A percentile compares a stretch with the other conserved stretches of the same genome.
These are phyloP conservation scores for Aquilaria agallochum DNA, from an alignment of 441 rosid genomes.

Conservation along the genomic window DNA sequence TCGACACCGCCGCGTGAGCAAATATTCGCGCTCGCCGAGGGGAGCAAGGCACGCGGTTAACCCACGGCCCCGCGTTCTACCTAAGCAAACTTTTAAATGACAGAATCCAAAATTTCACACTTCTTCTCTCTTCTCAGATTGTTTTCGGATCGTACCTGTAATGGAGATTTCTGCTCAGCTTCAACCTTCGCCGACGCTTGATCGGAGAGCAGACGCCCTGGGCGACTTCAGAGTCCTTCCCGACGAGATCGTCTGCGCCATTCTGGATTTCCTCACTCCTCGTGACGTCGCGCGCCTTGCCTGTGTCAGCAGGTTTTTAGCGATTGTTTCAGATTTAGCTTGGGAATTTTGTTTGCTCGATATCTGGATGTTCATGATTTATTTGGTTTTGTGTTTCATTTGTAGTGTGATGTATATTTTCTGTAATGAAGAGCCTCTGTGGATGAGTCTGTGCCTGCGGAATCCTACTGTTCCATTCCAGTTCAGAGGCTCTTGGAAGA, in stretches of 20 bases:
- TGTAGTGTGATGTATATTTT: slow-evolving; percentile 84
- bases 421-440: slow-evolving; percentile 89
- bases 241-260: slow-evolving; percentile 65
- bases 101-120: background rate
- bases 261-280: slow-evolving; percentile 62
- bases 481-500: slow-evolving; percentile 89
- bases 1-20: background rate
- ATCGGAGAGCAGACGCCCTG: slow-evolving; percentile 71
- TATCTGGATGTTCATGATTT: background rate
- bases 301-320: slow-evolving; percentile 84
- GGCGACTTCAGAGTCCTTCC: slow-evolving; percentile 65
- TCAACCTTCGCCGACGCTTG: slow-evolving; percentile 26
- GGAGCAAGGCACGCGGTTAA: slow-evolving; percentile 14
- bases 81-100: slow-evolving; percentile 13
- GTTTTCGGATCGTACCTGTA: background rate
- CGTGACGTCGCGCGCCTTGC: slow-evolving; percentile 74
- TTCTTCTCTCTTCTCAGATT: background rate
- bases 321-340: background rate
- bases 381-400: slow-evolving; percentile 2
- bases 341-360: background rate
- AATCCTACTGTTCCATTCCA: slow-evolving; percentile 47
- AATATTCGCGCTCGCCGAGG: background rate
- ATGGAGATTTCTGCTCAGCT: slow-evolving; percentile 39
- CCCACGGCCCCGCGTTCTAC: slow-evolving; percentile 11
- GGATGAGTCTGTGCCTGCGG: slow-evolving; percentile 81